These are phyloP conservation scores for Candida alai DNA, from an alignment of 805 yeast genomes.

Conservation along the genomic window DNA sequence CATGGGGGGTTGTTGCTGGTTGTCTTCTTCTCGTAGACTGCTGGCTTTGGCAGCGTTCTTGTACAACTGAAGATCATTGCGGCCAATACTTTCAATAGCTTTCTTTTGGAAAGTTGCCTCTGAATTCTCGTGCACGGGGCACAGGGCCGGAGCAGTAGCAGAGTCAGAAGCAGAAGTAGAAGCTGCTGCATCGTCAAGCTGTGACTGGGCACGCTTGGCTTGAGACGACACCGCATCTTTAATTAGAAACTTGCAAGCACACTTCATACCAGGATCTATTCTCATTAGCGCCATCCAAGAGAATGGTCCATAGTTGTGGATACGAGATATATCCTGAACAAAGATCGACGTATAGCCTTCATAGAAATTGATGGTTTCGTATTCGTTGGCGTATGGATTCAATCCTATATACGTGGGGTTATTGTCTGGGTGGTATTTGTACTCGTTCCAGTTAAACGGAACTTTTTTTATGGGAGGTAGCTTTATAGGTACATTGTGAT, in stretches of 20 bases:
- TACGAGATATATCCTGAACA: slow-evolving; percentile 32
- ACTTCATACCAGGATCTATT: slow-evolving; percentile 41
- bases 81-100: no score
- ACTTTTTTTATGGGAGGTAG: slow-evolving; percentile 2
- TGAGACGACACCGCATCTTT: no score
- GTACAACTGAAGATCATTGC: slow-evolving; percentile 19
- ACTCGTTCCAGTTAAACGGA: slow-evolving; percentile 7
- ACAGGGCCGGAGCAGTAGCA: no score
- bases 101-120: no score
- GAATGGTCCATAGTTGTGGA: slow-evolving; percentile 50
- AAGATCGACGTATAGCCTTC: slow-evolving; percentile 42
- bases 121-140: no score
- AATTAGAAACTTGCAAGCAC: no score
- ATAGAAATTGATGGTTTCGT: slow-evolving; percentile 40
- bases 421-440: slow-evolving; percentile 5
- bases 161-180: no score
- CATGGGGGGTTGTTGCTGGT: slow-evolving; percentile 16
- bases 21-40: slow-evolving; percentile 4
- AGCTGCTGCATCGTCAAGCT: no score
- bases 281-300: slow-evolving; percentile 46
- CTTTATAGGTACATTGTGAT: neutral
- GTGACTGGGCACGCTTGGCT: no score
- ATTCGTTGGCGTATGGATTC: slow-evolving; percentile 19
- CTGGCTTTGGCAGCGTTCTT: slow-evolving; percentile 4
- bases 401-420: slow-evolving; percentile 17